phyloP scores from a whole-genome alignment of 768 basidiomycete genomes.

The Rhodotorula graminis region DNA sequence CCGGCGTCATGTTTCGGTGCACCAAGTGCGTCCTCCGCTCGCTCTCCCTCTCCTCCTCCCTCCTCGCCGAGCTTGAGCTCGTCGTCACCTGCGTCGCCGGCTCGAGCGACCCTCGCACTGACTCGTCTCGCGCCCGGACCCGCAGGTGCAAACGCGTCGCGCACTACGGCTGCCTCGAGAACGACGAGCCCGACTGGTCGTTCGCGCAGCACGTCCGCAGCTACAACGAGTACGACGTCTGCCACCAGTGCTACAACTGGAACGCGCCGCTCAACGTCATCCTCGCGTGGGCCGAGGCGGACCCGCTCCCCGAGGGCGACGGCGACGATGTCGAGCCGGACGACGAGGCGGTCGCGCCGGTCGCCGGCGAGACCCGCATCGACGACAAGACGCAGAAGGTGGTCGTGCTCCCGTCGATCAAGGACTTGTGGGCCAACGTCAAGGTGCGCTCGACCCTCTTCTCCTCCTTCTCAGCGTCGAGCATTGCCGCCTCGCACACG shows the following conservation, averaged over 20 bases:
- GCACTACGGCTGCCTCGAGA: conserved; percentile 40
- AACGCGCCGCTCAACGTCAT: conserved; percentile 34
- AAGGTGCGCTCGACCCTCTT: not conserved
- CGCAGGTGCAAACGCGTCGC: conserved; percentile 38
- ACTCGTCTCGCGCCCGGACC: no score
- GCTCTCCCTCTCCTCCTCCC: no score
- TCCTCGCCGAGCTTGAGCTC: no score
- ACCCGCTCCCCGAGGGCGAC: conserved; percentile 1
- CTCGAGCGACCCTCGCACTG: no score
- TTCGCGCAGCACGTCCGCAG: conserved; percentile 10
- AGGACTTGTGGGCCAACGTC: conserved; percentile 30
- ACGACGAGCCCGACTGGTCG: conserved; percentile 5
- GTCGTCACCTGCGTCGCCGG: no score
- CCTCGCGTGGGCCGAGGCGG: conserved; percentile 38
- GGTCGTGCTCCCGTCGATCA: conserved; percentile 25
- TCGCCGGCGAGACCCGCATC: not conserved
- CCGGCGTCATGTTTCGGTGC: conserved; percentile 41
- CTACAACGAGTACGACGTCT: conserved; percentile 22
- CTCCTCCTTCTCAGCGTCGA: no score
- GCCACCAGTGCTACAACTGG: conserved; percentile 33
- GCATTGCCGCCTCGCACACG: no score
- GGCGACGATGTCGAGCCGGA: conserved; percentile 15
- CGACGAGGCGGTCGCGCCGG: conserved; percentile 1
- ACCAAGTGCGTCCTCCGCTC: conserved; percentile 9
- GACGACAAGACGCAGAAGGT: conserved; percentile 22